Conservation (phyloP, 306 rosid genomes). For the Biancaea sappan region DNA sequence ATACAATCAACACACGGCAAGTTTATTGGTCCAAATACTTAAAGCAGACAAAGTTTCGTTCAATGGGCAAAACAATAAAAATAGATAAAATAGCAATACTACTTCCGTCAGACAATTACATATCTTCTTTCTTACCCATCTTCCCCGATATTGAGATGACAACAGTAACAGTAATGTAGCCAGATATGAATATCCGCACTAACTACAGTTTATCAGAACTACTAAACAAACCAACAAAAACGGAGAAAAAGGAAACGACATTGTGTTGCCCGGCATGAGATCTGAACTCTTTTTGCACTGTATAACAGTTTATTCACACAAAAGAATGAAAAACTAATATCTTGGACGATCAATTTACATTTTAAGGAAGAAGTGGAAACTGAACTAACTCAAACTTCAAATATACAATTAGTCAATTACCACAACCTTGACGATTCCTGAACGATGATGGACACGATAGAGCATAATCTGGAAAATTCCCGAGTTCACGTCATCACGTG, state of each 20-base stretch:
- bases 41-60: constrained; percentile 30
- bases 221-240: background rate
- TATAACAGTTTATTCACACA: background rate
- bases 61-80: constrained; percentile 15
- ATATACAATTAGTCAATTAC: background rate
- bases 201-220: background rate
- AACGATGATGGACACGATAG: background rate
- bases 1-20: constrained; percentile 54
- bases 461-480: background rate
- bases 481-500: background rate
- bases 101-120: constrained; percentile 12
- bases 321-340: background rate
- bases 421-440: background rate
- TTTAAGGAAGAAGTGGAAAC: background rate
- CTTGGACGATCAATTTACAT: background rate
- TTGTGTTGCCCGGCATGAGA: background rate
- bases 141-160: background rate
- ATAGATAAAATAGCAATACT: background rate
- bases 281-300: background rate
- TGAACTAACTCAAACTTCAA: background rate
- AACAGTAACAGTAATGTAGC: background rate
- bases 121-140: constrained; percentile 15
- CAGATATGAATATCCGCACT: background rate
- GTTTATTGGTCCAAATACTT: background rate
- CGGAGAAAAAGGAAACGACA: background rate